Base-by-base conservation (phyloP, 163 green algal genomes). In the Scenedesmus sp. region DNA sequence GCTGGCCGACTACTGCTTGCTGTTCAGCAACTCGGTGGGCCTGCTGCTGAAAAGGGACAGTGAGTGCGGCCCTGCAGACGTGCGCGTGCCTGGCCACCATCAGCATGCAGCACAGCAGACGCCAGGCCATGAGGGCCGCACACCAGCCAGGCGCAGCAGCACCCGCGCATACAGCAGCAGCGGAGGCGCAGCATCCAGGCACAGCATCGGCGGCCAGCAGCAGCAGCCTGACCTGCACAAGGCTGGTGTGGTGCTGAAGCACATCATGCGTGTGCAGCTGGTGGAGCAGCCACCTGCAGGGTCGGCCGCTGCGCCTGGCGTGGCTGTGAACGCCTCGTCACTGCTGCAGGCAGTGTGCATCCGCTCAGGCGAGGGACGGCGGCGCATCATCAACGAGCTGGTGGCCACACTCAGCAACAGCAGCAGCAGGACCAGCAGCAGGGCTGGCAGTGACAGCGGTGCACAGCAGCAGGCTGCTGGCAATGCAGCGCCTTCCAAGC, bases 311-410 rank as follows among this genome's bases (percentile, higher is more conserved):
- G 40, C 59, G 42, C 16, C 42, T 43, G 40, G 83, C 15, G 44
- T 94, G 12, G 79, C 87, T 16, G 78, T 72, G 30, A 94, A 94
- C 68, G 93, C 89, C 37, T 92, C 76, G 43, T 59, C 92, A 76
- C 89, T 94, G 89, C 92, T 95, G 86, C 94, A 98, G 90, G 95
- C 97, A 0, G 92, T 99, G 49, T 99, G 97, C 94, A 96, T 99
- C 33, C 91, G 97, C 51, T 99, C 97, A 0, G 92, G 94, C 24
- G 98, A 99, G 93, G 98, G 95, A 6, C 93, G 98, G 30, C 91
- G 93, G 18, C 94, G 97, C 33, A 93, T 99, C 43, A 82, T 99
- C 7, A 82, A 82, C 0, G 97, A 99, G 83, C 91, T 98, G 24
- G 95, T 95, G 12, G 35, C 86, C 10, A 93, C 93, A 7, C 92